A percentile compares a stretch with the other conserved stretches of the same genome.
These are phyloP conservation scores for Penicillium verhagenii DNA, from an alignment of 495 filamentous ascomycete genomes.

Conservation along the genomic window DNA sequence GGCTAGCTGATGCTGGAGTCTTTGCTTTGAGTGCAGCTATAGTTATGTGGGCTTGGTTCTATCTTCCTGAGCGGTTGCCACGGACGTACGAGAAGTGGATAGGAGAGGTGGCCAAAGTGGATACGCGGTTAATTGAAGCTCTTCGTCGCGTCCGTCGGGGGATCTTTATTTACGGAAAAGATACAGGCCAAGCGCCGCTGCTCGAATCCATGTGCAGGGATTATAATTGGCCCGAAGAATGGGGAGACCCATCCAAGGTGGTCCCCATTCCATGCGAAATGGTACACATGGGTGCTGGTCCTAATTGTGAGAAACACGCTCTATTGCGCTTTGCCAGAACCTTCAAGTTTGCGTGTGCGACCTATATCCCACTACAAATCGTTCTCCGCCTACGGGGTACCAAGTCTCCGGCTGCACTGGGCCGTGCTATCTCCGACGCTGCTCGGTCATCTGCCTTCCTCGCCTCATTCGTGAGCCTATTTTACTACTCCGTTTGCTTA, in stretches of 20 bases:
- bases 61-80: conserved; percentile 66
- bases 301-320: conserved; percentile 78
- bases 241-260: conserved; percentile 74
- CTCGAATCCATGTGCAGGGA: conserved; percentile 75
- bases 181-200: conserved; percentile 71
- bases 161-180: conserved; percentile 69
- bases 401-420: conserved; percentile 35
- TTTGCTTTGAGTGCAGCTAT: conserved; percentile 76
- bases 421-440: conserved; percentile 57
- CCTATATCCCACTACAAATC: conserved; percentile 79
- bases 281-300: conserved; percentile 78
- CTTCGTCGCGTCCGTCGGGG: conserved; percentile 65
- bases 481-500: conserved; percentile 89
- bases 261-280: conserved; percentile 84
- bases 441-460: conserved; percentile 79
- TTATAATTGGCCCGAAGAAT: conserved; percentile 62
- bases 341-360: conserved; percentile 73
- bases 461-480: conserved; percentile 74
- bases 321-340: conserved; percentile 65
- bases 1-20: conserved; percentile 62
- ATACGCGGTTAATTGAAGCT: conserved; percentile 71
- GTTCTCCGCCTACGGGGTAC: conserved; percentile 59
- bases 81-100: conserved; percentile 86
- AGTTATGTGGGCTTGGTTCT: conserved; percentile 93
- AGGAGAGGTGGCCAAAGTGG: conserved; percentile 72